Evolutionary conservation across 148 eudicot species (phyloP).

Genomic region (Silene conica): DNA sequence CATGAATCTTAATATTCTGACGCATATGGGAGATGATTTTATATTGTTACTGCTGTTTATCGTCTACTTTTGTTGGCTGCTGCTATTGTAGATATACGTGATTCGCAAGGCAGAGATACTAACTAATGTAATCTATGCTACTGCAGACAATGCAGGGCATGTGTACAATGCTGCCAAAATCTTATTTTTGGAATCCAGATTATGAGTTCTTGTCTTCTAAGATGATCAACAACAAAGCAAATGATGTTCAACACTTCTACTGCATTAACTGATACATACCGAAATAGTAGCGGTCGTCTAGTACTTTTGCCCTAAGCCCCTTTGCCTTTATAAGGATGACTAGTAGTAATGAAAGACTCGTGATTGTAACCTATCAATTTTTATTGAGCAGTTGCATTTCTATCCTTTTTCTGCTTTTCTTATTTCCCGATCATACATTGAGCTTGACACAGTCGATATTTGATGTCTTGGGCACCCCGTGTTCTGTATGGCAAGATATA

Average conservation of each 20-base stretch:
- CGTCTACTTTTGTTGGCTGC: neutral
- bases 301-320: too few species aligned
- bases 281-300: too few species aligned
- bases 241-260: too few species aligned
- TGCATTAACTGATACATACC: too few species aligned
- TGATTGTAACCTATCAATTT: too few species aligned
- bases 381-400: too few species aligned
- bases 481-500: neutral
- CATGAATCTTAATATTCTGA: neutral
- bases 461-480: neutral
- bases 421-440: too few species aligned
- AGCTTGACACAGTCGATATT: neutral
- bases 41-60: neutral
- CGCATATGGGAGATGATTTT: neutral
- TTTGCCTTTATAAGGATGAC: too few species aligned
- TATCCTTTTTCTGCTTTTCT: too few species aligned
- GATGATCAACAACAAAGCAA: neutral
- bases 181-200: conserved; percentile 44
- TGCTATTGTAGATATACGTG: neutral
- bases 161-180: conserved; percentile 64
- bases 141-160: conserved; percentile 69
- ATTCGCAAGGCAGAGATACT: neutral
- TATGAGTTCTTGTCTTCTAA: conserved; percentile 1
- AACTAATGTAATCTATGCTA: conserved; percentile 14
- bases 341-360: too few species aligned